Percentiles rank a stretch among this genome's conserved stretches.
Evolutionary conservation across 768 basidiomycete genomes (phyloP).

Genomic region (Hygrocybe punicea): DNA sequence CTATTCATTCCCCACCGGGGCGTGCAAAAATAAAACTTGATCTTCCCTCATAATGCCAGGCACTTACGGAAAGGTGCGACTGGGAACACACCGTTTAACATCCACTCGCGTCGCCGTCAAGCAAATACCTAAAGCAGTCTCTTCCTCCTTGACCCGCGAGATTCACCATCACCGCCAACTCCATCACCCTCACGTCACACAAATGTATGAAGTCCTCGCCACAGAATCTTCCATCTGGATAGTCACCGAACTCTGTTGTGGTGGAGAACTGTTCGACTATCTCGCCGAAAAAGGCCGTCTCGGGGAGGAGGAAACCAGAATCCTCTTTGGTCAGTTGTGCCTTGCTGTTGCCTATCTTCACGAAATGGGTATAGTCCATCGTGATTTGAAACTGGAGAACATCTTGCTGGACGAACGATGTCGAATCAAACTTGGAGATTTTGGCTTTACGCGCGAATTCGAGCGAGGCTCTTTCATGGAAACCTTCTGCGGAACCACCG

Average conservation of each 20-base stretch:
- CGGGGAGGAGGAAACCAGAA: slow-evolving; percentile 74
- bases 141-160: slow-evolving; percentile 88
- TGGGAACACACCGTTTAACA: slow-evolving; percentile 92
- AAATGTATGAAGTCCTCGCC: slow-evolving; percentile 96
- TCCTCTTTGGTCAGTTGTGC: slow-evolving; percentile 94
- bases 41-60: slow-evolving; percentile 48
- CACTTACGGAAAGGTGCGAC: slow-evolving; percentile 91
- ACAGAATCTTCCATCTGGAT: slow-evolving; percentile 97
- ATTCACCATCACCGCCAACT: slow-evolving; percentile 98
- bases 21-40: background rate
- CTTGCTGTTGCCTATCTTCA: slow-evolving; percentile 93
- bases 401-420: slow-evolving; percentile 88
- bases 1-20: slow-evolving; percentile 5
- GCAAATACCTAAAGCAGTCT: slow-evolving; percentile 93
- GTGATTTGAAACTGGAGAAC: slow-evolving; percentile 96
- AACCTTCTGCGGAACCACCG: slow-evolving; percentile 93
- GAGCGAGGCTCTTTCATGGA: slow-evolving; percentile 76
- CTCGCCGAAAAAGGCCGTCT: slow-evolving; percentile 91
- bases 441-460: slow-evolving; percentile 93
- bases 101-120: slow-evolving; percentile 93
- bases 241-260: slow-evolving; percentile 92
- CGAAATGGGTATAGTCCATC: slow-evolving; percentile 88
- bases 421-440: slow-evolving; percentile 89
- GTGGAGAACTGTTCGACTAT: slow-evolving; percentile 98
- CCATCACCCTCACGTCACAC: slow-evolving; percentile 92